These are phyloP conservation scores for Globisporangium parvum DNA, from an alignment of 352 stramenopile species.

Conservation along the genomic window DNA sequence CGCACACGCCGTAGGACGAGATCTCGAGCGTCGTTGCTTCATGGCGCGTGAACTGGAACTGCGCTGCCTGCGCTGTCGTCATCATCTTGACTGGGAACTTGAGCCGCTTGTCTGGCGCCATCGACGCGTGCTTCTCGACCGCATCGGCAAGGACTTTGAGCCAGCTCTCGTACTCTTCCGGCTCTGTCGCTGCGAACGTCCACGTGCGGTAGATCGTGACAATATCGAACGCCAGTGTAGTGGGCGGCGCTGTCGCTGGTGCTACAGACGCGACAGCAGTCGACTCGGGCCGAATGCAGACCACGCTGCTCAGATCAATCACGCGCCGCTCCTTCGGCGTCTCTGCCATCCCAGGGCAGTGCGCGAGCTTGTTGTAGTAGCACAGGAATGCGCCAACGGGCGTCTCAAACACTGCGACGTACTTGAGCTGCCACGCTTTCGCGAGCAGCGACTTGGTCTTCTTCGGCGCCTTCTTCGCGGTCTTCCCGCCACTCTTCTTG, in stretches of 20 bases:
- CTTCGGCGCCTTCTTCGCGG: not conserved
- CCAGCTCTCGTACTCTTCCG: conserved; percentile 52
- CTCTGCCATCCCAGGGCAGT: conserved; percentile 51
- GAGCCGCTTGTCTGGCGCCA: conserved; percentile 39
- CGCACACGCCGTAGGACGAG: conserved; percentile 47
- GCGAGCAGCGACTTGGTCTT: conserved; percentile 41
- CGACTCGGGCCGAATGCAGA: conserved; percentile 60
- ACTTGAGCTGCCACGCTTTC: conserved; percentile 55
- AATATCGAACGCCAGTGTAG: conserved; percentile 51
- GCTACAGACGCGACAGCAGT: conserved; percentile 8
- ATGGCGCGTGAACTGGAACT: conserved; percentile 23
- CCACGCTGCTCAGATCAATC: conserved; percentile 60
- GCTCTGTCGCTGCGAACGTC: conserved; percentile 50
- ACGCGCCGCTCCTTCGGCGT: conserved; percentile 46
- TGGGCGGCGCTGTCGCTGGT: conserved; percentile 7
- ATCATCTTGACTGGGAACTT: conserved; percentile 45
- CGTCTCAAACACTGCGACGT: conserved; percentile 48
- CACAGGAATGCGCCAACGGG: conserved; percentile 59
- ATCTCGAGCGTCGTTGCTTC: conserved; percentile 50
- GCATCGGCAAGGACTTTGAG: conserved; percentile 42
- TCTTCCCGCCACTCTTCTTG: conserved; percentile 29
- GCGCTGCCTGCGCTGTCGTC: conserved; percentile 24
- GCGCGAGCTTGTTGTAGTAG: conserved; percentile 66
- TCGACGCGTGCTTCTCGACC: conserved; percentile 51
- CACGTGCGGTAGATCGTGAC: conserved; percentile 71